Conservation (phyloP, 148 eudicot species). For the Rhododendron mucronatum region DNA sequence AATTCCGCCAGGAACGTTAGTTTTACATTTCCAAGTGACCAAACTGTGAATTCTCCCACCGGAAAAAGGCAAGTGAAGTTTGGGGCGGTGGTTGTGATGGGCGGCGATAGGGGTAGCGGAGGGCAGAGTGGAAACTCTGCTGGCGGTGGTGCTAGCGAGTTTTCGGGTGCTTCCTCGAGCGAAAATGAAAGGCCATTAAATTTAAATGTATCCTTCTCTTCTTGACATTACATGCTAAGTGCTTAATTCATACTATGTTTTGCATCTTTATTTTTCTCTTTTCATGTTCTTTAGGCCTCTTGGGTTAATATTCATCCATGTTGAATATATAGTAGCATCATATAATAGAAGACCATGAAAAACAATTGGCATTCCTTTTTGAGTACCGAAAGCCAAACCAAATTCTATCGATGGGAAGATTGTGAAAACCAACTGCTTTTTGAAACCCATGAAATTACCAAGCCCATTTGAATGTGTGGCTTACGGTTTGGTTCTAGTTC, state of each 20-base stretch:
- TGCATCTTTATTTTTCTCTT: neutral
- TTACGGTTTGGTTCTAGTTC: neutral
- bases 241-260: neutral
- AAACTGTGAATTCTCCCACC: neutral
- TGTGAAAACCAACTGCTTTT: neutral
- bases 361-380: neutral
- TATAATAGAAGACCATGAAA: too few species aligned
- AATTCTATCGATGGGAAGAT: neutral
- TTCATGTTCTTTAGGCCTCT: neutral
- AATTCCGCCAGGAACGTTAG: neutral
- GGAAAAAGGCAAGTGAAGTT: neutral
- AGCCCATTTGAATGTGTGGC: neutral
- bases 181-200: slow-evolving; percentile 9
- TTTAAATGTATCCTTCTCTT: neutral
- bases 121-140: neutral
- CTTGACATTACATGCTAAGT: neutral
- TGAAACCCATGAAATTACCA: neutral
- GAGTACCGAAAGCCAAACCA: neutral
- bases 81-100: slow-evolving; percentile 9
- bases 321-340: too few species aligned
- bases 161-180: neutral
- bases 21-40: neutral
- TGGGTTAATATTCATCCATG: neutral
- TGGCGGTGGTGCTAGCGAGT: neutral
- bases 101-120: neutral